Conservation (phyloP, 495 filamentous ascomycete genomes). For the Poronia punctata region DNA sequence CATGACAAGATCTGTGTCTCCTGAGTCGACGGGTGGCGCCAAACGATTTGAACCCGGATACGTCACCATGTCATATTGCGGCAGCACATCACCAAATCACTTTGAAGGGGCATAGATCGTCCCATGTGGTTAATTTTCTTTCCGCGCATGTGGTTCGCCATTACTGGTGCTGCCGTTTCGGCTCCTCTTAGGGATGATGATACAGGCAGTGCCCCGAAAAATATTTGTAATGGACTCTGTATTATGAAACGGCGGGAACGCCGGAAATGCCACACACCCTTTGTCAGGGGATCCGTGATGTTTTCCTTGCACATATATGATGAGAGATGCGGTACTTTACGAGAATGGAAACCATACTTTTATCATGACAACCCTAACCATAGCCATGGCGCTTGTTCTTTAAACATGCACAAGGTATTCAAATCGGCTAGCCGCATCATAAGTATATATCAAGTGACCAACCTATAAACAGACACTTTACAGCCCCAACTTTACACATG, state of each 20-base stretch:
- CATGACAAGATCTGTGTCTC: constrained; percentile 27
- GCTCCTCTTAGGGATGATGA: neutral
- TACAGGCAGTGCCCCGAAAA: constrained; percentile 1
- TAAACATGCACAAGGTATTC: too few relatives aligned
- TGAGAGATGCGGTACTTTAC: constrained; percentile 1
- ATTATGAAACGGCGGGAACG: constrained; percentile 7
- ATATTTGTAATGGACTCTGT: constrained; percentile 8
- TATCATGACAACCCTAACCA: neutral
- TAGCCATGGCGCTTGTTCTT: too few relatives aligned
- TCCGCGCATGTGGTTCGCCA: constrained; percentile 19
- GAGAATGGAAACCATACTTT: constrained; percentile 7
- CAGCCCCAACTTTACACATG: too few relatives aligned
- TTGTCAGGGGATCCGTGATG: constrained; percentile 1
- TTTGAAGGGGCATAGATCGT: neutral
- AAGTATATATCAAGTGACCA: too few relatives aligned
- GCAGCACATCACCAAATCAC: constrained; percentile 6
- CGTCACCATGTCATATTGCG: constrained; percentile 13
- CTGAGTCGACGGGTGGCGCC: constrained; percentile 13
- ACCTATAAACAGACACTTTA: too few relatives aligned
- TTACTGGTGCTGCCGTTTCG: constrained; percentile 11
- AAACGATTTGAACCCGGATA: constrained; percentile 11
- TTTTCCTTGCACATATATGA: constrained; percentile 1
- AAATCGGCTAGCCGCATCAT: too few relatives aligned
- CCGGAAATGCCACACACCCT: neutral
- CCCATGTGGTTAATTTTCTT: constrained; percentile 7